phyloP scores from a whole-genome alignment of 495 filamentous ascomycete genomes.

The Cercophora sp. region DNA sequence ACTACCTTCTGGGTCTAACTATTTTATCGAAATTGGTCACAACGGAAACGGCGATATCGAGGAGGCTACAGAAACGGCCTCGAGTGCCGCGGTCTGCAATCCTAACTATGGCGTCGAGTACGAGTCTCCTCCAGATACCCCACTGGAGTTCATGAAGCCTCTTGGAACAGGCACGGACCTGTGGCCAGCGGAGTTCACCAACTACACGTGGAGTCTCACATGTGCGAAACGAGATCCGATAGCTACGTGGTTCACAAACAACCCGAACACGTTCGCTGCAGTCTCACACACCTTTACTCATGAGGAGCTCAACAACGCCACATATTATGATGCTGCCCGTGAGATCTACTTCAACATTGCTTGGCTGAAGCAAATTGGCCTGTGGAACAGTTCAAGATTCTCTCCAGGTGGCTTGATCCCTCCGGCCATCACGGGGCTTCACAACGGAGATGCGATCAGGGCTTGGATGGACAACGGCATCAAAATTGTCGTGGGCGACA shows the following conservation, averaged over 20 bases:
- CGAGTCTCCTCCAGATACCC: constrained; percentile 44
- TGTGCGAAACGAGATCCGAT: constrained; percentile 51
- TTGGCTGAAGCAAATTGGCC: constrained; percentile 52
- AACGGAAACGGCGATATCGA: constrained; percentile 61
- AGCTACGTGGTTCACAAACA: constrained; percentile 49
- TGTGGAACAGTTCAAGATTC: constrained; percentile 39
- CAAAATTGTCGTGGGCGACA: constrained; percentile 58
- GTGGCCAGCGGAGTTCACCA: constrained; percentile 47
- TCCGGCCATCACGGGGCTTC: constrained; percentile 60
- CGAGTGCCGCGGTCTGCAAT: constrained; percentile 9
- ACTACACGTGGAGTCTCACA: constrained; percentile 44
- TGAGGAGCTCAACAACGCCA: constrained; percentile 56
- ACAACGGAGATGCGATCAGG: constrained; percentile 59
- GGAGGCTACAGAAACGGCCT: constrained; percentile 29
- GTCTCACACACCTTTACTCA: constrained; percentile 65
- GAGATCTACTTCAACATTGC: constrained; percentile 60
- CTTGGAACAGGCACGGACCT: constrained; percentile 52
- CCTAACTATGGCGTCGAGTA: constrained; percentile 22
- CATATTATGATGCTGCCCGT: constrained; percentile 51
- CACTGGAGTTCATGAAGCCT: constrained; percentile 54
- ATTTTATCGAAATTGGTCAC: constrained; percentile 55
- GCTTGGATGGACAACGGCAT: constrained; percentile 60
- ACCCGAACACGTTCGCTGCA: constrained; percentile 50
- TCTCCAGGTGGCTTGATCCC: constrained; percentile 56
- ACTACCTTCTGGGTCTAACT: constrained; percentile 53